Percentiles rank a stretch among this genome's conserved stretches.
Evolutionary conservation across 1,284 basidiomycete species (phyloP).

Genomic region (Ceratobasidium theobromae): DNA sequence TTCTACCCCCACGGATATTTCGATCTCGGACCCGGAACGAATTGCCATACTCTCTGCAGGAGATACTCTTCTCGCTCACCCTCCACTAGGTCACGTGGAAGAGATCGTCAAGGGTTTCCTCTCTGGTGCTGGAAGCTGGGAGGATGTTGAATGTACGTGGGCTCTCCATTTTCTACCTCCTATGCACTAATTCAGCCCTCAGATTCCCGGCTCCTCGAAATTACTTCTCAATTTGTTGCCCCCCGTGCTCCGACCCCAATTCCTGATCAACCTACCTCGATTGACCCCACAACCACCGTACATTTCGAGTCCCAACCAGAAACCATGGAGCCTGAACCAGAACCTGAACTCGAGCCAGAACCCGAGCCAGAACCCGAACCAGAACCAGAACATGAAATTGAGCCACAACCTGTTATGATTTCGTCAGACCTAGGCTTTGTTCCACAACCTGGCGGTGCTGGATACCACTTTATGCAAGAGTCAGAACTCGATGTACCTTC

Average conservation of each 20-base stretch:
- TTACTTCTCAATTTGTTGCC: constrained; percentile 25
- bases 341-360: background rate
- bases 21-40: constrained; percentile 54
- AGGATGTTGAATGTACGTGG: constrained; percentile 33
- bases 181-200: background rate
- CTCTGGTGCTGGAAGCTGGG: constrained; percentile 42
- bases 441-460: background rate
- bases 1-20: constrained; percentile 40
- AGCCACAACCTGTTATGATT: too few relatives aligned
- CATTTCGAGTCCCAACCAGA: background rate
- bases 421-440: background rate
- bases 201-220: constrained; percentile 31
- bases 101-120: constrained; percentile 60
- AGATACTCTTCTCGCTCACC: constrained; percentile 55
- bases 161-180: background rate
- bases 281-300: background rate
- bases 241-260: constrained; percentile 24
- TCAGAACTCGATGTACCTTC: constrained; percentile 40
- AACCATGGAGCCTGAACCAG: background rate
- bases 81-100: constrained; percentile 40
- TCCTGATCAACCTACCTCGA: constrained; percentile 3
- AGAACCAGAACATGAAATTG: too few relatives aligned
- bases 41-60: constrained; percentile 55
- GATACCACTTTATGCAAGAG: constrained; percentile 30
- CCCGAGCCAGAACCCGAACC: background rate